A percentile compares a stretch with the other conserved stretches of the same genome.
Evolutionary conservation across 331 rosid species (phyloP).

Genomic region (Saraca asoca): DNA sequence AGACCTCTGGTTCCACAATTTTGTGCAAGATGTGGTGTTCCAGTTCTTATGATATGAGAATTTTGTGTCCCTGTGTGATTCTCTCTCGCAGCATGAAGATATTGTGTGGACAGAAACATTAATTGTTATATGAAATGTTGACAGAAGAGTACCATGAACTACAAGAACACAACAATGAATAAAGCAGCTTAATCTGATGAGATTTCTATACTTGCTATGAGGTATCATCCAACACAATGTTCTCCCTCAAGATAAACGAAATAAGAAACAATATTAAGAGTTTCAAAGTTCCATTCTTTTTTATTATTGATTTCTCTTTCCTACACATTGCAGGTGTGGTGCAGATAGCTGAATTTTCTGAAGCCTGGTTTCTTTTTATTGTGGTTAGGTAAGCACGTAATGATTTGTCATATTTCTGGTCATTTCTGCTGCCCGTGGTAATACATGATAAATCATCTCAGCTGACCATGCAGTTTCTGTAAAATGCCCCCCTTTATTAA

Average conservation of each 20-base stretch:
- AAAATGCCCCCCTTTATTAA: not conserved
- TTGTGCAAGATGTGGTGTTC: conserved; percentile 33
- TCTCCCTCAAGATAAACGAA: conserved; percentile 20
- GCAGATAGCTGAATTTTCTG: not conserved
- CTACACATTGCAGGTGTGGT: not conserved
- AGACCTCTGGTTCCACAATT: conserved; percentile 31
- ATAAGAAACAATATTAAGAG: not conserved
- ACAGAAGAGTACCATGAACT: conserved; percentile 31
- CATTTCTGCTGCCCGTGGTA: not conserved
- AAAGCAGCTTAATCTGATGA: conserved; percentile 20
- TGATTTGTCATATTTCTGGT: conserved; percentile 1
- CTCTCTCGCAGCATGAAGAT: conserved; percentile 34
- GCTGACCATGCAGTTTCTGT: not conserved
- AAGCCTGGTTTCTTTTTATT: conserved; percentile 6
- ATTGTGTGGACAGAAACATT: conserved; percentile 32
- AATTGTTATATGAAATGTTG: not conserved
- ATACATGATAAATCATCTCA: not conserved
- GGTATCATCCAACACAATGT: conserved; percentile 22
- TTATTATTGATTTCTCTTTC: not conserved
- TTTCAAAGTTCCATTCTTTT: not conserved
- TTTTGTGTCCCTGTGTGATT: conserved; percentile 25
- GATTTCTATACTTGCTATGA: conserved; percentile 27
- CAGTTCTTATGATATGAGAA: conserved; percentile 34
- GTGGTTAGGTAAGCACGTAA: conserved; percentile 2
- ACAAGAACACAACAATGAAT: not conserved